Conservation (phyloP, 106 monocot genomes). For the Allium cepa region DNA sequence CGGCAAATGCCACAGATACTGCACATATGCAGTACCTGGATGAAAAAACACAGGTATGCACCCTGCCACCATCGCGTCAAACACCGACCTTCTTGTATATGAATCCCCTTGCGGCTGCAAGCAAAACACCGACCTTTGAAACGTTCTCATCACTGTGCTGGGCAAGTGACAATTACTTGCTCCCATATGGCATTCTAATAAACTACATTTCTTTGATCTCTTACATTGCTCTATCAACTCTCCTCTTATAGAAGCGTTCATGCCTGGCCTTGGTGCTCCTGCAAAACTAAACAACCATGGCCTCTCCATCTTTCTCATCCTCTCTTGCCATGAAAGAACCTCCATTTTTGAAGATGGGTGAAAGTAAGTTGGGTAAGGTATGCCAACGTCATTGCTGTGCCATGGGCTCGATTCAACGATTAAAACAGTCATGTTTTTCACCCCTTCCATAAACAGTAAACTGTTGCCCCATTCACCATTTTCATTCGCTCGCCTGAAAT, state of each 20-base stretch:
- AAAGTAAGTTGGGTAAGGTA: constrained; percentile 48
- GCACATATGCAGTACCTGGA: constrained; percentile 46
- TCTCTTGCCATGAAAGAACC: constrained; percentile 32
- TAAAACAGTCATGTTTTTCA: constrained; percentile 24
- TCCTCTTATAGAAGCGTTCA: constrained; percentile 16
- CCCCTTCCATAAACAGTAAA: constrained; percentile 23
- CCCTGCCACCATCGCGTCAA: constrained; percentile 62
- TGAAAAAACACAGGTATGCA: constrained; percentile 75
- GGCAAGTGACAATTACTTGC: constrained; percentile 36
- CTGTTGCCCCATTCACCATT: constrained; percentile 23
- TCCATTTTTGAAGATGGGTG: constrained; percentile 24
- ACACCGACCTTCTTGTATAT: constrained; percentile 49
- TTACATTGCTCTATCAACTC: constrained; percentile 22
- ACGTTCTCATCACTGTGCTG: constrained; percentile 30
- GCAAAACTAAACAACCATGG: constrained; percentile 45
- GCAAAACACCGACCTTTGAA: constrained; percentile 45
- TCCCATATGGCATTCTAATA: constrained; percentile 20
- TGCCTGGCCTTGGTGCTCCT: constrained; percentile 30
- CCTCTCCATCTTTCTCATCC: constrained; percentile 8
- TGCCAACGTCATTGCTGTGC: constrained; percentile 20
- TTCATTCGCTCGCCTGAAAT: constrained; percentile 19
- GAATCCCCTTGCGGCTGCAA: constrained; percentile 68
- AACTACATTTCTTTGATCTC: constrained; percentile 15
- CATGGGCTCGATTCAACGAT: constrained; percentile 37
- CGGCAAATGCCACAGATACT: constrained; percentile 59